Evolutionary conservation across 1,284 basidiomycete species (phyloP).

Genomic region (Acaromyces ingoldii): DNA sequence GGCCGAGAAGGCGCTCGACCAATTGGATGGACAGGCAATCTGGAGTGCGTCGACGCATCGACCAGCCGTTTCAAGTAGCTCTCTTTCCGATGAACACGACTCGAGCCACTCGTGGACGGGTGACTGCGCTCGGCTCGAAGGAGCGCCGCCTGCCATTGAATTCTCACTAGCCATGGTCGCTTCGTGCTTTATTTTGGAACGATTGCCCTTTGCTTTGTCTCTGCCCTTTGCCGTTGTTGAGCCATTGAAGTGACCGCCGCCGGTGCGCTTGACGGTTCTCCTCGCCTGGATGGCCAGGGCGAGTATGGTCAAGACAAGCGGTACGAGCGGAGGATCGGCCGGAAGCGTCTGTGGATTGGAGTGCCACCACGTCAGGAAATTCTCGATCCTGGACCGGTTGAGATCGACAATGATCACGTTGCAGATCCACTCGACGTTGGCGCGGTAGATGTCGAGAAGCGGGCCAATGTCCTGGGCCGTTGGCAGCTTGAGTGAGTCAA

Average conservation of each 20-base stretch:
- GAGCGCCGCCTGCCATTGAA: neutral
- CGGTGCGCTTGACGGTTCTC: slow-evolving; percentile 13
- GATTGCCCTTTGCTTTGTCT: too few relatives aligned
- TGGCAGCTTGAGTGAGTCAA: slow-evolving; percentile 17
- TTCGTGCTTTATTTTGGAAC: neutral
- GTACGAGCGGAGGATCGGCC: slow-evolving; percentile 37
- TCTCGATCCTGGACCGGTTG: slow-evolving; percentile 33
- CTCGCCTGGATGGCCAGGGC: slow-evolving; percentile 36
- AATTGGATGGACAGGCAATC: slow-evolving; percentile 37
- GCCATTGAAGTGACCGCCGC: too few relatives aligned
- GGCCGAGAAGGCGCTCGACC: slow-evolving; percentile 35
- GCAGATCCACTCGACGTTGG: slow-evolving; percentile 32
- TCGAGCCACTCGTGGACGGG: slow-evolving; percentile 18
- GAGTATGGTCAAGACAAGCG: slow-evolving; percentile 35
- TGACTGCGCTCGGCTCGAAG: neutral
- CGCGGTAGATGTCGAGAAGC: slow-evolving; percentile 33
- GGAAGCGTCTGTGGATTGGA: slow-evolving; percentile 36
- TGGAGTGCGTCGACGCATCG: slow-evolving; percentile 36
- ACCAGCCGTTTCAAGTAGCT: slow-evolving; percentile 33
- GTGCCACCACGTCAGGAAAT: slow-evolving; percentile 41
- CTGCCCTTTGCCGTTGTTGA: too few relatives aligned
- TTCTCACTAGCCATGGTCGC: neutral
- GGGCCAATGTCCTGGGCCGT: slow-evolving; percentile 22
- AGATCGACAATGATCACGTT: slow-evolving; percentile 34
- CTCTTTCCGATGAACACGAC: slow-evolving; percentile 22